Conservation (phyloP, 345 rosid species). For the Populus davidiana region DNA sequence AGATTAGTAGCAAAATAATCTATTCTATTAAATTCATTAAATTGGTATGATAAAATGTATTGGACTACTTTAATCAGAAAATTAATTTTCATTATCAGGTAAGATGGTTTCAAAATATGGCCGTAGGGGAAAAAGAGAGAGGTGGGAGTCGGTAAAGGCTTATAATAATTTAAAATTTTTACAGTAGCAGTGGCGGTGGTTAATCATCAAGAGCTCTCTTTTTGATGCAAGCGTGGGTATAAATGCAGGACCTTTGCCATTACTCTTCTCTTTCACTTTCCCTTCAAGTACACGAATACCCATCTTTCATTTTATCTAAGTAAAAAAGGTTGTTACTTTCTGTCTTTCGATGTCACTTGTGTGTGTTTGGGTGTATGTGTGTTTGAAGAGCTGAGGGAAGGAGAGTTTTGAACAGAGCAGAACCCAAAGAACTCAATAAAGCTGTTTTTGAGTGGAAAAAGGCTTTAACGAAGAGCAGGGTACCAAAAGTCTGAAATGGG, state of each 20-base stretch:
- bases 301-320: not conserved
- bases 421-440: conserved; percentile 36
- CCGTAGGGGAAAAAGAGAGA: not conserved
- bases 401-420: conserved; percentile 28
- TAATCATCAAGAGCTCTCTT: conserved; percentile 85
- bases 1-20: too few relatives aligned
- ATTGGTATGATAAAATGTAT: too few relatives aligned
- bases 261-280: conserved; percentile 28
- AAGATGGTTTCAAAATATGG: not conserved
- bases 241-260: conserved; percentile 57
- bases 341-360: conserved; percentile 8
- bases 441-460: conserved; percentile 30
- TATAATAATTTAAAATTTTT: conserved; percentile 14
- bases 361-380: conserved; percentile 21
- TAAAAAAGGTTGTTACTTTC: conserved; percentile 12
- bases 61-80: too few relatives aligned
- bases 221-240: conserved; percentile 99
- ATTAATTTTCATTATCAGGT: not conserved
- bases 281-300: conserved; percentile 22
- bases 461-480: conserved; percentile 39
- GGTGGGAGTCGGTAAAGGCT: not conserved
- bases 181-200: conserved; percentile 81
- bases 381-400: conserved; percentile 16
- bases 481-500: conserved; percentile 75
- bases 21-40: too few relatives aligned